Conservation (phyloP, 179 eudicot species). For the Nepenthes alata region DNA sequence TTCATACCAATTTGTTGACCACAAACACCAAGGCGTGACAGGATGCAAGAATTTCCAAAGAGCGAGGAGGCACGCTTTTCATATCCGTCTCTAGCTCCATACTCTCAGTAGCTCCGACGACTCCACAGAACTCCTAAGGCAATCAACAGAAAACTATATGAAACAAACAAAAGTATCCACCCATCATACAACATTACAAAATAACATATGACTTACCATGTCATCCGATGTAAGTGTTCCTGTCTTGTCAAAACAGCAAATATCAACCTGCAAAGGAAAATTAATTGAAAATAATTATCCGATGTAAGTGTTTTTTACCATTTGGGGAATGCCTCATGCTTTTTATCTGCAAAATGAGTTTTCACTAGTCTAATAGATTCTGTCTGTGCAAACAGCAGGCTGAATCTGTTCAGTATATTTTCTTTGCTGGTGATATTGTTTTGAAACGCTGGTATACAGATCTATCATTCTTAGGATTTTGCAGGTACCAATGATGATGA, state of each 20-base stretch:
- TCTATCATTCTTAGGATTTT: no score
- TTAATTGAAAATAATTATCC: background rate
- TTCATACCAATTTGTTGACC: constrained; percentile 89
- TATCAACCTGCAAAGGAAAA: constrained; percentile 67
- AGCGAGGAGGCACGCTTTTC: constrained; percentile 52
- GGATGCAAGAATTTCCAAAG: constrained; percentile 89
- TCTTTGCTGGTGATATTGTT: no score
- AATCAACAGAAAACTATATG: background rate
- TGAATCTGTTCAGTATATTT: no score
- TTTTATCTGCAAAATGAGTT: no score
- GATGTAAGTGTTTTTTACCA: background rate
- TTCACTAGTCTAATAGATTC: no score
- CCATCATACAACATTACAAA: constrained; percentile 2
- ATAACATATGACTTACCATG: constrained; percentile 49
- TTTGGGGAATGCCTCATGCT: no score
- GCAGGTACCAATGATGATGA: no score
- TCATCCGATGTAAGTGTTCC: constrained; percentile 99
- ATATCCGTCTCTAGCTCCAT: constrained; percentile 60
- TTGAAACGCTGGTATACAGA: no score
- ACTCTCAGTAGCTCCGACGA: constrained; percentile 70
- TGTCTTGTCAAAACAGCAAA: constrained; percentile 98
- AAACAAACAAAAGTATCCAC: background rate
- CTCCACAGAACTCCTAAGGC: constrained; percentile 81
- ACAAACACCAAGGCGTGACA: constrained; percentile 96
- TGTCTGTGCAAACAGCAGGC: no score